A percentile compares a stretch with the other conserved stretches of the same genome.
Conservation (phyloP, 768 basidiomycete genomes). For the Strobilomyces dryophilus region DNA sequence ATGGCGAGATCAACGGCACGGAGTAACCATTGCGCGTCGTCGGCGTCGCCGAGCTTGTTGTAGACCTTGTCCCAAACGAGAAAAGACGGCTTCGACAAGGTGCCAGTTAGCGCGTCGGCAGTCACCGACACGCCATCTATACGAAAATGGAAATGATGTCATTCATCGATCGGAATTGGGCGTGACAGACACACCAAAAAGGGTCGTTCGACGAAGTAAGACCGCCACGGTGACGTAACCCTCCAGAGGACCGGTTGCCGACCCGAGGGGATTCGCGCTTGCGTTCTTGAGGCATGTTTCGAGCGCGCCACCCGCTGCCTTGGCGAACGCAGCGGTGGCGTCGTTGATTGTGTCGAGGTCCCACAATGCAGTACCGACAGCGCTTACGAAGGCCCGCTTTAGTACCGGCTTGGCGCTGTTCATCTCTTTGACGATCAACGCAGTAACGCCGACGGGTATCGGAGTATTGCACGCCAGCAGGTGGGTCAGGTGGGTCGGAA, state of each 20-base stretch:
- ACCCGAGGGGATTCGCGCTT: slow-evolving; percentile 53
- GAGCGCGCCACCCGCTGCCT: slow-evolving; percentile 53
- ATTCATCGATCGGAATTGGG: neutral
- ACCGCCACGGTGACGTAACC: slow-evolving; percentile 75
- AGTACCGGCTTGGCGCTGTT: slow-evolving; percentile 52
- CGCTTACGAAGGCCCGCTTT: slow-evolving; percentile 55
- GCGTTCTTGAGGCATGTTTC: slow-evolving; percentile 69
- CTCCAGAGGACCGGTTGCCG: slow-evolving; percentile 63
- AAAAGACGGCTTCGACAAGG: slow-evolving; percentile 75
- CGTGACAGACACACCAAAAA: slow-evolving; percentile 45
- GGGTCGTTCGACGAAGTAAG: slow-evolving; percentile 56
- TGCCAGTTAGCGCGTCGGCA: slow-evolving; percentile 42
- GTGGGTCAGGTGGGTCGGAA: slow-evolving; percentile 57
- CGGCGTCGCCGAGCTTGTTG: slow-evolving; percentile 55
- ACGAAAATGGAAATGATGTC: neutral
- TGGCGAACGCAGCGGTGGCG: slow-evolving; percentile 49
- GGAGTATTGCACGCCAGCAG: slow-evolving; percentile 42
- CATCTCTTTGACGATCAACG: slow-evolving; percentile 69
- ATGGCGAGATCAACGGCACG: slow-evolving; percentile 55
- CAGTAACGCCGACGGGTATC: slow-evolving; percentile 41
- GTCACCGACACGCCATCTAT: slow-evolving; percentile 46
- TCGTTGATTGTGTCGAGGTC: slow-evolving; percentile 38
- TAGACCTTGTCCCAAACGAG: slow-evolving; percentile 86
- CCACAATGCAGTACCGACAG: slow-evolving; percentile 63
- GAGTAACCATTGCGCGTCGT: slow-evolving; percentile 75